A percentile compares a stretch with the other conserved stretches of the same genome.
Conservation (phyloP, 495 filamentous ascomycete species). For the Cercophora sp. region DNA sequence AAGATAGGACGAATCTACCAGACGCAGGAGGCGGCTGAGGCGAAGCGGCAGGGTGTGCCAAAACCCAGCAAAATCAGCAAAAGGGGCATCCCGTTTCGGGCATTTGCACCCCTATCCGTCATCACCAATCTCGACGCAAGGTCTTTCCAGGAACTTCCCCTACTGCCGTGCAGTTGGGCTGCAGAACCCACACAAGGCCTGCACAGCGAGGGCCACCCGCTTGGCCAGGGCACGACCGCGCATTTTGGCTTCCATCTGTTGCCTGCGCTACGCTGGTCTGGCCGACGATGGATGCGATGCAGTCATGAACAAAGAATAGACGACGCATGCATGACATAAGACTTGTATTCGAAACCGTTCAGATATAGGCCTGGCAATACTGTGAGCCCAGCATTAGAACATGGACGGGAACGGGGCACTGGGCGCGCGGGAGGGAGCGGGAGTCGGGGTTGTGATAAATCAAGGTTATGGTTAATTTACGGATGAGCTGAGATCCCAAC, state of each 20-base stretch:
- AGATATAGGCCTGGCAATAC: no score
- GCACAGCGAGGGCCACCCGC: no score
- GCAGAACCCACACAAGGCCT: no score
- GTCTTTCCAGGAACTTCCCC: no score
- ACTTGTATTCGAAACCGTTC: no score
- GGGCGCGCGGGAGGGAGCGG: background rate
- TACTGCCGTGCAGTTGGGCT: background rate
- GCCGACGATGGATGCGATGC: background rate
- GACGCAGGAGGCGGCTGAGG: slow-evolving; percentile 14
- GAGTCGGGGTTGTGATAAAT: background rate
- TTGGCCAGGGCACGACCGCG: no score
- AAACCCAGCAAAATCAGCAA: background rate
- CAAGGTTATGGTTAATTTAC: slow-evolving; percentile 3
- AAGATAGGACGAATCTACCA: slow-evolving; percentile 10
- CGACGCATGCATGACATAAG: background rate
- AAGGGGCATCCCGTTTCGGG: slow-evolving; percentile 1
- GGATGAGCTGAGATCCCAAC: slow-evolving; percentile 5
- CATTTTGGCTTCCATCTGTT: no score
- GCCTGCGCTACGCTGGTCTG: background rate
- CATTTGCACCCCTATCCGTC: no score
- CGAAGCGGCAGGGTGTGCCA: background rate
- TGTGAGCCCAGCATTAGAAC: no score
- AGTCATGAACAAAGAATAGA: slow-evolving; percentile 1
- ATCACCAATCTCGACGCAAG: no score
- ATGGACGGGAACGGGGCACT: no score